phyloP scores from a whole-genome alignment of 2,329 filamentous ascomycete genomes.

The Xylaria sp. region DNA sequence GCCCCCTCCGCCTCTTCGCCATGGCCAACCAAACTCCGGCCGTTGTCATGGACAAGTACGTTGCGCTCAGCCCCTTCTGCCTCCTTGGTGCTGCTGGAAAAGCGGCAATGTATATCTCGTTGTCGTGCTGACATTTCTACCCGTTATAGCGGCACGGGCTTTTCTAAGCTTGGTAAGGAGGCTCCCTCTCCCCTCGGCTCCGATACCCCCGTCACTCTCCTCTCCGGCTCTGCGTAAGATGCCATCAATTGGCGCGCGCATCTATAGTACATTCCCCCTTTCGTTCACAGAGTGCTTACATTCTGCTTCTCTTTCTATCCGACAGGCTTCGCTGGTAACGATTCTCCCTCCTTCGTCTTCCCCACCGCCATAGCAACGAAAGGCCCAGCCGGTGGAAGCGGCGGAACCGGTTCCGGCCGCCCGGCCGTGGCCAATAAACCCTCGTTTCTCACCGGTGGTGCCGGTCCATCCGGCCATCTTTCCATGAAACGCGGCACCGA shows the following conservation, averaged over 20 bases:
- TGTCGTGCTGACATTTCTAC: constrained; percentile 37
- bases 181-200: not conserved
- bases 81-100: constrained; percentile 24
- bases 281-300: constrained; percentile 17
- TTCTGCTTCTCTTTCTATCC: constrained; percentile 20
- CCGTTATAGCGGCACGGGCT: constrained; percentile 82
- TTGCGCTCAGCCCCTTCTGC: constrained; percentile 33
- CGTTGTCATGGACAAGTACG: constrained; percentile 99
- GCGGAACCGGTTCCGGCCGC: constrained; percentile 76
- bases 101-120: constrained; percentile 15
- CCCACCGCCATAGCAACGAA: constrained; percentile 98
- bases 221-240: not conserved
- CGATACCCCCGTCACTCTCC: constrained; percentile 1
- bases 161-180: constrained; percentile 91
- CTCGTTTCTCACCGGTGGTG: constrained; percentile 86
- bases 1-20: constrained; percentile 33
- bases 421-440: constrained; percentile 92
- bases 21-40: constrained; percentile 99
- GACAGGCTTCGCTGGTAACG: constrained; percentile 94
- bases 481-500: constrained; percentile 93
- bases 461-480: constrained; percentile 75
- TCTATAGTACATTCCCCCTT: not conserved
- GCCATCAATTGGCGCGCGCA: not conserved
- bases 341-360: constrained; percentile 98
- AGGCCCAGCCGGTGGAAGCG: constrained; percentile 63